These are phyloP conservation scores for Gaeumannomyces sp. DNA, from an alignment of 2,329 filamentous ascomycete genomes.

Conservation along the genomic window DNA sequence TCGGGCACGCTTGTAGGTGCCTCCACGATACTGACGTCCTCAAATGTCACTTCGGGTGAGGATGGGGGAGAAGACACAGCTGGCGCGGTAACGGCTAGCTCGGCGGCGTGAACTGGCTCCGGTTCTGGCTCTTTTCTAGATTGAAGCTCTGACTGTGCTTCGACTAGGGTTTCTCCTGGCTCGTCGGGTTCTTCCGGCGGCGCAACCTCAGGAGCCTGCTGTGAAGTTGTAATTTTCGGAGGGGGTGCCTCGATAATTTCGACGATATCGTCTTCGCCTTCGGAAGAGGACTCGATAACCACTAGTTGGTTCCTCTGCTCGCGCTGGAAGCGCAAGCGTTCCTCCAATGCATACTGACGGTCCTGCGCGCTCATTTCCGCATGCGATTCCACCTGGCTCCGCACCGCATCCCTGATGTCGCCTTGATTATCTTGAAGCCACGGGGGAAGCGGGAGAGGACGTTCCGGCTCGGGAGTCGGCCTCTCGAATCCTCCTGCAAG, in stretches of 20 bases:
- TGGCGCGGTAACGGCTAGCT: background rate
- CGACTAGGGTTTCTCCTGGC: background rate
- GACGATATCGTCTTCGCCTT: constrained; percentile 50
- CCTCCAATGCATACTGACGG: constrained; percentile 48
- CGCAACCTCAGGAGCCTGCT: background rate
- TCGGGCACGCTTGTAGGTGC: background rate
- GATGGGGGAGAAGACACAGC: constrained; percentile 12
- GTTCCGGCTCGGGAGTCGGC: constrained; percentile 28
- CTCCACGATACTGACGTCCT: constrained; percentile 26
- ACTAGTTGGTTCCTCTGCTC: constrained; percentile 46
- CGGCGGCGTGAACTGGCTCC: background rate
- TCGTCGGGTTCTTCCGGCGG: background rate
- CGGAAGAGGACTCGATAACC: constrained; percentile 53
- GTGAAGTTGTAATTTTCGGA: constrained; percentile 16
- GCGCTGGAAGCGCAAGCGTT: constrained; percentile 39
- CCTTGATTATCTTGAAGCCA: constrained; percentile 59
- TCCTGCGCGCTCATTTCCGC: constrained; percentile 60
- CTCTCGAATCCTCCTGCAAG: constrained; percentile 60
- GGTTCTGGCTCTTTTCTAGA: background rate
- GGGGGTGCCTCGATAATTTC: constrained; percentile 46
- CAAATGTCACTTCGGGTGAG: constrained; percentile 28
- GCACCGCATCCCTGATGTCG: constrained; percentile 60
- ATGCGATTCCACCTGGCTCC: constrained; percentile 51
- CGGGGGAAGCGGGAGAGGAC: constrained; percentile 60
- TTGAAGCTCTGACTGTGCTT: background rate